phyloP scores from a whole-genome alignment of 23 red algal species.

The Gracilaria domingensis region DNA sequence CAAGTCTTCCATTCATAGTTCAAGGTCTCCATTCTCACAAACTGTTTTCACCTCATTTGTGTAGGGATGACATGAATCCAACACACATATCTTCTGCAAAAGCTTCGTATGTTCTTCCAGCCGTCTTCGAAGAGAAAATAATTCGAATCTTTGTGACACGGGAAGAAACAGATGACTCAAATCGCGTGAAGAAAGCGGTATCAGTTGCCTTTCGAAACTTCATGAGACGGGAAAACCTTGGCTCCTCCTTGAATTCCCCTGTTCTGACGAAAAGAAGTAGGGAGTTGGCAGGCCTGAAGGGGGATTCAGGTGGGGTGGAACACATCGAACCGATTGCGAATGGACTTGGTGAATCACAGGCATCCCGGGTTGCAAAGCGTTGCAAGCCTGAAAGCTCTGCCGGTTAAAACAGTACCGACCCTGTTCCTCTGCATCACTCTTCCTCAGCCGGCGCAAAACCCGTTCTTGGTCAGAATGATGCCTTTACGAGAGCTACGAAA shows the following conservation, averaged over 20 bases:
- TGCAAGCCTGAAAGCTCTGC: not conserved
- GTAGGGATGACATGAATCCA: conserved; percentile 59
- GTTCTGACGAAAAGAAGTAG: conserved; percentile 17
- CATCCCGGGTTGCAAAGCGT: conserved; percentile 18
- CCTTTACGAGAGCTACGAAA: conserved; percentile 18
- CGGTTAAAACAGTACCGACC: not conserved
- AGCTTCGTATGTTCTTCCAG: conserved; percentile 64
- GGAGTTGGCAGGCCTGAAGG: not conserved
- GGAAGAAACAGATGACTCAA: conserved; percentile 35
- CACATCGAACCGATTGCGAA: not conserved
- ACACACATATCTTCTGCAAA: conserved; percentile 52
- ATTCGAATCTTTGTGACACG: conserved; percentile 66
- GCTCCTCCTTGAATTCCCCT: not conserved
- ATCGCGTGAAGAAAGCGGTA: conserved; percentile 50
- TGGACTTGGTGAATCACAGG: not conserved
- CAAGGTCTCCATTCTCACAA: not conserved
- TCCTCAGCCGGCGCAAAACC: not conserved
- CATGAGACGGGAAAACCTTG: conserved; percentile 11
- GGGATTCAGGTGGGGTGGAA: not conserved
- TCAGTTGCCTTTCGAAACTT: conserved; percentile 60
- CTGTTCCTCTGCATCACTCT: not conserved
- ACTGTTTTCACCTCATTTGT: not conserved
- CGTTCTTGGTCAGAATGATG: not conserved
- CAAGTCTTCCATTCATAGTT: not conserved
- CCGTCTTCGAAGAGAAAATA: conserved; percentile 62